phyloP scores from a whole-genome alignment of 768 basidiomycete genomes.

The Termitomyces sp. region DNA sequence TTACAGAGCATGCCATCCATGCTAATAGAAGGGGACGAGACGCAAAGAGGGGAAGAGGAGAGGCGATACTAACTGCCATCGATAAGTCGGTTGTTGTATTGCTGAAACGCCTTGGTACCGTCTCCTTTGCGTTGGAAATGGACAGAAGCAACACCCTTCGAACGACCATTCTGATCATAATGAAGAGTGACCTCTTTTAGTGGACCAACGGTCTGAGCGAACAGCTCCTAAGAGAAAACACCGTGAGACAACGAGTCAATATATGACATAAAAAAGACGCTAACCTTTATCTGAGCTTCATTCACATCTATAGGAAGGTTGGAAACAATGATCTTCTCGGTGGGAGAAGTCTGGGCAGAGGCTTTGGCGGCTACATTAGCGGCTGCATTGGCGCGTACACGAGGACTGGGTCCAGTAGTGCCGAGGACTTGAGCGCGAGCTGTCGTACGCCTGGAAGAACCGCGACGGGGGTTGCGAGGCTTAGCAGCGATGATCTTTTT shows the following conservation, averaged over 20 bases:
- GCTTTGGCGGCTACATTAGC: conserved; percentile 29
- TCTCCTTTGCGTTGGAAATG: conserved; percentile 84
- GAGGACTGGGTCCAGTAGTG: conserved; percentile 38
- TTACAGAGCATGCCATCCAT: conserved; percentile 17
- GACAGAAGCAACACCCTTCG: conserved; percentile 87
- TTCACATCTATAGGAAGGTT: conserved; percentile 93
- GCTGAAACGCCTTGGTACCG: conserved; percentile 84
- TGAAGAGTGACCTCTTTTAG: conserved; percentile 79
- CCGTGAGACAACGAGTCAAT: neutral
- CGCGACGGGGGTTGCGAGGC: conserved; percentile 44
- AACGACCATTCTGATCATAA: conserved; percentile 80
- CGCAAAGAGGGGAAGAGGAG: conserved; percentile 35
- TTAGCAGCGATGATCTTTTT: conserved; percentile 68
- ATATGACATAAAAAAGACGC: conserved; percentile 15
- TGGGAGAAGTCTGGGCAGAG: conserved; percentile 35
- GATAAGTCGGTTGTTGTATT: conserved; percentile 98
- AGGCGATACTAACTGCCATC: conserved; percentile 99
- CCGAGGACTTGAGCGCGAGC: conserved; percentile 62
- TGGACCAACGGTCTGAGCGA: conserved; percentile 84
- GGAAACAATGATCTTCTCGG: conserved; percentile 94
- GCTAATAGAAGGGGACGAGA: conserved; percentile 30
- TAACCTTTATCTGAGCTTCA: conserved; percentile 87
- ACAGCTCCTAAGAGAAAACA: conserved; percentile 67
- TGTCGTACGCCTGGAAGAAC: conserved; percentile 34
- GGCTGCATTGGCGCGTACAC: conserved; percentile 45